Evolutionary conservation across 2,329 filamentous ascomycete species (phyloP), one percentile per base, ranked within the genome.

Genomic region (Paecilomyces sp.): DNA sequence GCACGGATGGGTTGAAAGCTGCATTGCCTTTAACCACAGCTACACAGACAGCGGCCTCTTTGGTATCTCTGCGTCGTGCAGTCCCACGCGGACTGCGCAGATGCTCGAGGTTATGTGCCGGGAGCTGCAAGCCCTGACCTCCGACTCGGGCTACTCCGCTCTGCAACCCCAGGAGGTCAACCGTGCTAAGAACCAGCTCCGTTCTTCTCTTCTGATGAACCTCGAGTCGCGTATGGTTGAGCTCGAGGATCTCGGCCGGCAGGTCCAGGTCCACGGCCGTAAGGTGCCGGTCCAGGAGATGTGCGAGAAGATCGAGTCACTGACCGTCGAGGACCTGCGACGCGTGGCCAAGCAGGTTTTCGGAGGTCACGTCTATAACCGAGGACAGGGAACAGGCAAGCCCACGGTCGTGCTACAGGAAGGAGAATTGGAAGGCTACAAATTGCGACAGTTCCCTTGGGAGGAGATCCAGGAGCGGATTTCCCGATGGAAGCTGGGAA

Each of bases 71-170:
- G 90, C 91, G 0, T 88, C 88, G 30, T 99, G 94, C 77, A 84
- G 87, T 34, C 93, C 94, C 0, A 85, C 85, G 36, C 86, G 89
- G 63, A 90, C 92, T 0, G 82, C 85, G 2, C 81, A 87, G 65
- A 97, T 97, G 91, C 85, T 99, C 22, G 91, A 97, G 68, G 91
- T 96, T 67, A 96, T 97, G 86, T 97, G 92, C 74, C 89, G 91
- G 58, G 91, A 97, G 75, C 84, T 97, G 54, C 86, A 89, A 61
- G 81, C 88, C 1, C 81, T 97, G 31, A 90, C 90, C 3, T 80
- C 91, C 28, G 88, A 92, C 58, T 84, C 81, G 0, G 92, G 92
- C 30, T 91, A 88, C 72, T 81, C 85, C 0, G 83, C 88, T 2
- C 81, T 99, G 9, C 85, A 88, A 66, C 77, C 85, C 1, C 82